Evolutionary conservation across 768 basidiomycete species (phyloP), one percentile per base, ranked within the genome.

Genomic region (Mycena vulgaris): DNA sequence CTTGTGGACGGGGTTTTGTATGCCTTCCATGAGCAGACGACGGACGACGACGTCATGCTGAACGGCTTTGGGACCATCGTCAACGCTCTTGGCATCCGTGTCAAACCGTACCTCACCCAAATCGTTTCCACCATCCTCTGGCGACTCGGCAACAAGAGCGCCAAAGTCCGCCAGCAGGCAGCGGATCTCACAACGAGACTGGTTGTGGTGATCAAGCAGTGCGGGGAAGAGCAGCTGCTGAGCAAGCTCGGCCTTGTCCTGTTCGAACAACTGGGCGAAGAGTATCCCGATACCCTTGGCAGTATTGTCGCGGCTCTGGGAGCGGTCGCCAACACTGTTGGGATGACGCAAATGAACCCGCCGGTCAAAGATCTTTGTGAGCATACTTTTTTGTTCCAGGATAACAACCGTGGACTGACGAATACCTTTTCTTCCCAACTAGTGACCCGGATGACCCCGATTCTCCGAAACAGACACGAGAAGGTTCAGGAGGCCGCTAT

Each of bases 301-400:
- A 98, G 97, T 84, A 97, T 99, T 80, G 98, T 99, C 80, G 96
- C 96, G 57, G 98, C 98, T 47, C 95, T 96, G 76, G 97, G 95
- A 75, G 97, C 98, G 56, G 98, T 99, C 77, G 96, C 97, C 73
- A 98, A 98, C 76, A 96, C 98, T 58, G 96, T 99, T 74, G 98
- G 98, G 83, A 99, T 99, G 98, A 97, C 97, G 11, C 95, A 99
- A 80, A 99, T 99, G 97, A 98, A 98, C 79, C 98, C 98, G 21
- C 97, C 97, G 0, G 97, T 99, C 28, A 99, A 99, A 82, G 98
- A 99, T 89, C 91, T 99, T 63, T 80, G 97, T 98, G 82, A 90
- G 97, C 91, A 21, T 58, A 19, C 61, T 60, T 33, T 39, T 37
- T 57, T 33, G 37, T 62, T 33, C 39, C 21, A 27, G 71, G 25